A percentile compares a stretch with the other conserved stretches of the same genome.
phyloP scores from a whole-genome alignment of 345 rosid species.

The Kandelia obovata region DNA sequence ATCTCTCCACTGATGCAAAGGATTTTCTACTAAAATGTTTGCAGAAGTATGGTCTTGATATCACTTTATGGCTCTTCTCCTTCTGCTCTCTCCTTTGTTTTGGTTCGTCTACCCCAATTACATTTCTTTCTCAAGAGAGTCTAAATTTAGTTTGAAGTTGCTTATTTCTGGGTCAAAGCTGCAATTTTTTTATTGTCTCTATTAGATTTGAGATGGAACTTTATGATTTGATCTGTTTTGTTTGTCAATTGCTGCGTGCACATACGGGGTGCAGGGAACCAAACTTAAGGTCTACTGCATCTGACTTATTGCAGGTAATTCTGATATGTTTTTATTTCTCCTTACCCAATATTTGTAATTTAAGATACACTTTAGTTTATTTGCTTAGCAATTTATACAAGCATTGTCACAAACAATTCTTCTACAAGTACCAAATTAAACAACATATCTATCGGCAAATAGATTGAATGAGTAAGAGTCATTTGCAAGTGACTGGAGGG shows the following conservation, averaged over 20 bases:
- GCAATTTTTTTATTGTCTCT: not conserved
- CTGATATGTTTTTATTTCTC: conserved; percentile 5
- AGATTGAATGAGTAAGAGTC: not conserved
- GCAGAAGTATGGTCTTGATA: conserved; percentile 24
- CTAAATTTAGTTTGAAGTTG: conserved; percentile 1
- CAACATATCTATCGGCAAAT: not conserved
- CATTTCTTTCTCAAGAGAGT: not conserved
- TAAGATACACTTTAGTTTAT: not conserved
- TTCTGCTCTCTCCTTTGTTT: not conserved
- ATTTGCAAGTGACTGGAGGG: not conserved
- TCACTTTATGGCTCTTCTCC: not conserved
- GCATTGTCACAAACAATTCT: not conserved
- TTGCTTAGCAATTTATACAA: not conserved
- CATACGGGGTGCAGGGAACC: conserved; percentile 24
- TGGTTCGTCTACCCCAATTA: not conserved
- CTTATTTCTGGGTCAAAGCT: not conserved
- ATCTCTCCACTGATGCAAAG: conserved; percentile 29
- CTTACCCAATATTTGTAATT: not conserved
- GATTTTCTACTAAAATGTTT: conserved; percentile 32
- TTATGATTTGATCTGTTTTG: not conserved
- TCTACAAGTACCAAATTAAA: not conserved
- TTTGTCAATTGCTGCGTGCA: not conserved
- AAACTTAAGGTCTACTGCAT: conserved; percentile 26
- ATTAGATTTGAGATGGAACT: not conserved
- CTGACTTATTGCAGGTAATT: conserved; percentile 30